A percentile compares a stretch with the other conserved stretches of the same genome.
phyloP scores from a whole-genome alignment of 2,329 filamentous ascomycete genomes.

The Pyricularia pennisetigena region DNA sequence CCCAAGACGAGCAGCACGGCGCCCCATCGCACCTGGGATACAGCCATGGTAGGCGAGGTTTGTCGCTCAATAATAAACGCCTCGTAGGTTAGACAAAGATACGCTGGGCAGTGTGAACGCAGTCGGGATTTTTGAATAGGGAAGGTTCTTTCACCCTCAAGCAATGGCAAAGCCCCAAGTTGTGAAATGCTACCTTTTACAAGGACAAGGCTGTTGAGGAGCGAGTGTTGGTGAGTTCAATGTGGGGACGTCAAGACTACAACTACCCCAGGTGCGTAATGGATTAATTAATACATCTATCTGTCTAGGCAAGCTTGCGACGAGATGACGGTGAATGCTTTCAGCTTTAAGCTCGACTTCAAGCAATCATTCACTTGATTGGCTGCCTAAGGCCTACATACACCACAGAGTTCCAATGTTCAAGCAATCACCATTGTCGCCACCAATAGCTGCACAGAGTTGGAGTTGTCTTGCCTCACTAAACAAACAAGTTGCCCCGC shows the following conservation, averaged over 20 bases:
- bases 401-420: not conserved
- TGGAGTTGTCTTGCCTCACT: not conserved
- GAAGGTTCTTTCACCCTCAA: not conserved
- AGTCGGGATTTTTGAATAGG: not conserved
- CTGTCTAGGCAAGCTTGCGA: not conserved
- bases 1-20: slow-evolving; percentile 41
- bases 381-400: not conserved
- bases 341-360: not conserved
- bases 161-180: not conserved
- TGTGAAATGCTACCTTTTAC: not conserved
- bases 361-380: not conserved
- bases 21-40: slow-evolving; percentile 25
- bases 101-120: not conserved
- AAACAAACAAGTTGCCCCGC: not conserved
- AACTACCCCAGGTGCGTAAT: not conserved
- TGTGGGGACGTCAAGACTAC: not conserved
- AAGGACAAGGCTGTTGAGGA: not conserved
- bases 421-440: not conserved
- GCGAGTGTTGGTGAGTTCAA: not conserved
- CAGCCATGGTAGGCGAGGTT: not conserved
- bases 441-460: not conserved
- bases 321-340: not conserved
- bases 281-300: no score
- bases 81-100: not conserved
- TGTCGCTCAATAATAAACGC: not conserved